Percentiles rank a stretch among this genome's conserved stretches.
These are phyloP conservation scores for Diplogelasinospora grovesii DNA, from an alignment of 495 filamentous ascomycete species.

Conservation along the genomic window DNA sequence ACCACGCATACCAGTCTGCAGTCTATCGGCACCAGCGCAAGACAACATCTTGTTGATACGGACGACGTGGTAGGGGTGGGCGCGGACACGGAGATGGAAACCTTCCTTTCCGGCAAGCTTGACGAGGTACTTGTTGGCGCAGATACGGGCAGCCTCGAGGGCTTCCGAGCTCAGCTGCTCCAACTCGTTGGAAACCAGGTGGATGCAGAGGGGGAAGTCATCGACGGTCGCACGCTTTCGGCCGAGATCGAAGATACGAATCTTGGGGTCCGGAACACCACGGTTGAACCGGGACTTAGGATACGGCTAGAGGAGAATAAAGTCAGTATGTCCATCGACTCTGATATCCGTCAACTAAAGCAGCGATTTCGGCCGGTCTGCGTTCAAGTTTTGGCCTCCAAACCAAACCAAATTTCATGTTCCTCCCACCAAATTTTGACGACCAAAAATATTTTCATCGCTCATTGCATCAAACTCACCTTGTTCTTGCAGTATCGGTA, in stretches of 20 bases:
- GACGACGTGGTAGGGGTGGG: slow-evolving; percentile 98
- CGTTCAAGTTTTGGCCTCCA: too few relatives aligned
- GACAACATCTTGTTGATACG: slow-evolving; percentile 99
- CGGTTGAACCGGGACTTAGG: slow-evolving; percentile 99
- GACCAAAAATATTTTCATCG: too few relatives aligned
- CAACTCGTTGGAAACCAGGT: slow-evolving; percentile 99
- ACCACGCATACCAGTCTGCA: slow-evolving; percentile 99
- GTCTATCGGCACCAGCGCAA: slow-evolving; percentile 98
- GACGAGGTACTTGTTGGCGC: slow-evolving; percentile 99
- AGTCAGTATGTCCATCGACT: slow-evolving; percentile 28
- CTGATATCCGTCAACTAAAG: too few relatives aligned
- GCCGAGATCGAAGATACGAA: slow-evolving; percentile 98
- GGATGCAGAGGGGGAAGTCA: slow-evolving; percentile 96
- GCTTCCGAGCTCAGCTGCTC: slow-evolving; percentile 98
- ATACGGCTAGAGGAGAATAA: slow-evolving; percentile 64
- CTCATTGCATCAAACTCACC: too few relatives aligned
- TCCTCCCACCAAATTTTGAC: too few relatives aligned
- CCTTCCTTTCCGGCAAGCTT: slow-evolving; percentile 96
- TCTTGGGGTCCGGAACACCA: slow-evolving; percentile 99
- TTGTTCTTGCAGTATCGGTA: slow-evolving; percentile 99
- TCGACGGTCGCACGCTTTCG: slow-evolving; percentile 97
- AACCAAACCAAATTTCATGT: too few relatives aligned
- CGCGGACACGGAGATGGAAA: slow-evolving; percentile 97
- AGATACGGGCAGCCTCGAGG: slow-evolving; percentile 98
- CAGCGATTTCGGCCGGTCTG: too few relatives aligned